phyloP scores from a whole-genome alignment of 176 grass and related monocot species.

The Eragrostis curvula region DNA sequence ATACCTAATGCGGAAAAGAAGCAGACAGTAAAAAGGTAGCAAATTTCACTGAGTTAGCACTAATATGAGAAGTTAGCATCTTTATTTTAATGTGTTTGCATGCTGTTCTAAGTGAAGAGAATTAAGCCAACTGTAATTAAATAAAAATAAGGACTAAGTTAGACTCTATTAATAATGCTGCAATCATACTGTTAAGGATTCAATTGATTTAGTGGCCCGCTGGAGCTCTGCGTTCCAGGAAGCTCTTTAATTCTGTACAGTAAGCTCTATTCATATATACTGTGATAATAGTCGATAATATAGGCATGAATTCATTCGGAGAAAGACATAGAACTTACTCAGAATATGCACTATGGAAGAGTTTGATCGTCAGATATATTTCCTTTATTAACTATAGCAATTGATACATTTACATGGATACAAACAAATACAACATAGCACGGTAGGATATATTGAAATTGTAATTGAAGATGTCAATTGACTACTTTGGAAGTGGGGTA shows the following conservation, averaged over 20 bases:
- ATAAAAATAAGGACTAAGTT: background rate
- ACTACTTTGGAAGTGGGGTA: conserved; percentile 56
- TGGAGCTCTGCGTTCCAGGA: background rate
- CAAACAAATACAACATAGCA: conserved; percentile 25
- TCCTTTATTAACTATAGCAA: conserved; percentile 6
- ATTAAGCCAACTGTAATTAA: background rate
- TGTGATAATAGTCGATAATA: background rate
- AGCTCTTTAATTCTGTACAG: background rate
- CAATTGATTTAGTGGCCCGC: background rate
- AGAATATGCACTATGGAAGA: background rate
- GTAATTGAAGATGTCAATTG: conserved; percentile 10
- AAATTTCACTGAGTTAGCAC: background rate
- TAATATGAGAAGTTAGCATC: background rate
- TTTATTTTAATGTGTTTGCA: background rate
- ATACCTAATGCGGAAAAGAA: background rate
- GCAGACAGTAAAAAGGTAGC: background rate
- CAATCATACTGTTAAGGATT: background rate
- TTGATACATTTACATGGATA: background rate
- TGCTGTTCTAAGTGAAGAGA: background rate
- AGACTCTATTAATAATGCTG: background rate
- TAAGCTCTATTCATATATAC: background rate
- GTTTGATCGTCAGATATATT: background rate
- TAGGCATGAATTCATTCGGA: background rate
- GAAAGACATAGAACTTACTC: background rate
- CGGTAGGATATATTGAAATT: background rate